Base-by-base conservation (phyloP, 441 rosid genomes). In the Eruca vesicaria region DNA sequence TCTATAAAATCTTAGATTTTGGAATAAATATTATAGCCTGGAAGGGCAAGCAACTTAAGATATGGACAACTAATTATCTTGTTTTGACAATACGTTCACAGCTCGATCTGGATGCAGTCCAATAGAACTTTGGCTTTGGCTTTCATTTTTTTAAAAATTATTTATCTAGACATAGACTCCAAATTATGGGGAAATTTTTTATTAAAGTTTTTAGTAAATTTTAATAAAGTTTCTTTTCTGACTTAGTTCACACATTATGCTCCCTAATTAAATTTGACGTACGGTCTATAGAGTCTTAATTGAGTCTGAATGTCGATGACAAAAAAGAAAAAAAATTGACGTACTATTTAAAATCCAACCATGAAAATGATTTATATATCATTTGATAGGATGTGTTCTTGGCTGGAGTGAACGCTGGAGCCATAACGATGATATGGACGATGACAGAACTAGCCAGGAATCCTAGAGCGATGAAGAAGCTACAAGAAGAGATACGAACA, bases 401-500 rank as follows among this genome's bases (percentile, higher is more conserved):
- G 48, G 66, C 66, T 7, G 66, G 66, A 62, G 66, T 62, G 6
- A 62, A 62, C 29, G 66, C 66, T 14, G 66, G 66, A 35, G 48
- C 48, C 6, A 62, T 62, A 16, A 62, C 66, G 10, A 35, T 62
- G 48, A 62, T 62, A 19, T 62, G 66, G 66, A 3, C 66, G 48
- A 62, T 62, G 66, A 62, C 66, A 62, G 66, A 62, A 7, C 66
- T 62, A 62, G 35, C 16, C 48, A 62, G 66, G 35, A 29, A 62
- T 19, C 66, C 66, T 15, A 35, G 66, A 62, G 48, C 19, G 16
- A 62, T 62, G 66, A 62, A 35, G 9, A 84, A 80, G 79, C 86
- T 80, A 11, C 88, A 84, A 71, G 81, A 66, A 6, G 86, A 85
- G 63, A 55, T 89, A 9, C 71, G 89, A 77, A 68, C 59, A 14